Percentiles rank a stretch among this genome's conserved stretches.
These are phyloP conservation scores for Malus domestica DNA, from an alignment of 306 rosid genomes.

Conservation along the genomic window DNA sequence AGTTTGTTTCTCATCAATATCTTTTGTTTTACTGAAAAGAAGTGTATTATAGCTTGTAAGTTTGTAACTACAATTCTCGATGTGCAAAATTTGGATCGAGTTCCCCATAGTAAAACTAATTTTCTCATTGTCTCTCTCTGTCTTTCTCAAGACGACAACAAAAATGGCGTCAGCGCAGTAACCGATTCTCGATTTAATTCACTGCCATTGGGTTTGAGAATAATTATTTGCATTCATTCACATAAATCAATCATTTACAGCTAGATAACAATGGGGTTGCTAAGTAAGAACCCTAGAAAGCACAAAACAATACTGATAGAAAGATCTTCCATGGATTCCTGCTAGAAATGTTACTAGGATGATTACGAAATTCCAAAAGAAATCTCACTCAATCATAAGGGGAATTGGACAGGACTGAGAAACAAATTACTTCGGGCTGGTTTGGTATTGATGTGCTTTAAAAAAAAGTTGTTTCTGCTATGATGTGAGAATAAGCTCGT, in stretches of 20 bases:
- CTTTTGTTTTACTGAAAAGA: neutral
- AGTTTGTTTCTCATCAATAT: neutral
- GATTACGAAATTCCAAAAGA: neutral
- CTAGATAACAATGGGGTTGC: neutral
- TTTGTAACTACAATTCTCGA: slow-evolving; percentile 2
- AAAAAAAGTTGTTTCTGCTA: too few relatives aligned
- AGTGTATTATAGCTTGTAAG: slow-evolving; percentile 20
- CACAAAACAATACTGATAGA: neutral
- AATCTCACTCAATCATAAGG: neutral
- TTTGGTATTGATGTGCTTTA: too few relatives aligned
- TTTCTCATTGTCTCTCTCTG: neutral
- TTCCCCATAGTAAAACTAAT: neutral
- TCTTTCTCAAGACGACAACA: neutral
- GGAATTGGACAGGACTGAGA: neutral
- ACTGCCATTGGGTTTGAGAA: neutral
- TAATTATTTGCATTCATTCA: neutral
- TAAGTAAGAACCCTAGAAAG: neutral
- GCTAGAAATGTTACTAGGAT: neutral
- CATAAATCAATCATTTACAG: neutral
- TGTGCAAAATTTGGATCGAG: neutral
- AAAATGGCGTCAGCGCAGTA: neutral
- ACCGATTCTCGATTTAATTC: neutral
- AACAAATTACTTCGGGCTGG: neutral
- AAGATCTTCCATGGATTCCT: neutral
- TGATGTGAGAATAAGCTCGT: too few relatives aligned